Percentiles rank a stretch among this genome's conserved stretches.
These are phyloP conservation scores for Yarrowia sp. DNA, from an alignment of 805 yeast genomes.

Conservation along the genomic window DNA sequence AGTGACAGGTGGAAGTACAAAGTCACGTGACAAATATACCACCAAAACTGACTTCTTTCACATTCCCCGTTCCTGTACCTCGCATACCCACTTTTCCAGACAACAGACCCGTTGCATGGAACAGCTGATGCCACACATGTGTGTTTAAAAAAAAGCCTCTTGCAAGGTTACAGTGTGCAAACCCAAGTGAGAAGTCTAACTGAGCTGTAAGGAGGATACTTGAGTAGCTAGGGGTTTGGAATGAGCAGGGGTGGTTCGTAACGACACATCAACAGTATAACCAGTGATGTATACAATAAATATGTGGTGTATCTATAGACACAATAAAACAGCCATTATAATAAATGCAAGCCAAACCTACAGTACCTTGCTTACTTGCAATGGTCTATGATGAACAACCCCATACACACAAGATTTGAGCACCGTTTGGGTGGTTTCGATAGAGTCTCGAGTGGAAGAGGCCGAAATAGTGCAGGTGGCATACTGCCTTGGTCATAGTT, in stretches of 20 bases:
- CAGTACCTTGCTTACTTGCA: not conserved
- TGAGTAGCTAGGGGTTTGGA: no score
- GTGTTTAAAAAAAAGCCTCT: no score
- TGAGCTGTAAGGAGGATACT: not conserved
- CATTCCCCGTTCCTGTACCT: constrained; percentile 6
- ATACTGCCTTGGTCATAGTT: no score
- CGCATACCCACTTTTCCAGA: not conserved
- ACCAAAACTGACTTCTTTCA: not conserved
- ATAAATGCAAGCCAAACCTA: not conserved
- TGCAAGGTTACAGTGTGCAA: not conserved
- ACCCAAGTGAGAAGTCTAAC: not conserved
- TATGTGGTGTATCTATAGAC: no score
- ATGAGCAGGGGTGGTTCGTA: no score
- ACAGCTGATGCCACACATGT: not conserved
- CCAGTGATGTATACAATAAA: no score
- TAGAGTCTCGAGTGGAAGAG: no score
- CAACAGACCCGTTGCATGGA: constrained; percentile 1
- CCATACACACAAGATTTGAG: not conserved
- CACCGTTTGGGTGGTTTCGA: no score
- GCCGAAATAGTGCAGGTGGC: no score
- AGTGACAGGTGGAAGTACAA: not conserved
- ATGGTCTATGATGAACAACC: not conserved
- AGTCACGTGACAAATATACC: not conserved
- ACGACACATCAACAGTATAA: no score
- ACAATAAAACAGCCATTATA: not conserved